A percentile compares a stretch with the other conserved stretches of the same genome.
Conservation (phyloP, 331 rosid species). For the Rosa hybrid region DNA sequence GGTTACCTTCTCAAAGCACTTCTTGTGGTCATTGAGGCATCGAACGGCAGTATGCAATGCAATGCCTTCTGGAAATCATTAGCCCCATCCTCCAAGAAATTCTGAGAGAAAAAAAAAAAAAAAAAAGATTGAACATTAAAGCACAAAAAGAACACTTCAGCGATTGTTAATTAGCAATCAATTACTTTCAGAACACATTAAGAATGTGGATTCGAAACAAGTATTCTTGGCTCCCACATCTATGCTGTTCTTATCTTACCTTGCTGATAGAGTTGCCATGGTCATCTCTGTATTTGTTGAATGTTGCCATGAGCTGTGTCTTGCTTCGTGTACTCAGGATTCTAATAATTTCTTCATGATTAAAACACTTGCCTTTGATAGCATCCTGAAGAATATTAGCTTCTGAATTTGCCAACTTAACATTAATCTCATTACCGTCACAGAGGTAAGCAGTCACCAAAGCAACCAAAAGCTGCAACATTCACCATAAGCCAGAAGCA, state of each 20-base stretch:
- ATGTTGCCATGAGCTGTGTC: conserved; percentile 66
- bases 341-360: conserved; percentile 60
- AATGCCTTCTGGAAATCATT: conserved; percentile 56
- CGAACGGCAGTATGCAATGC: conserved; percentile 54
- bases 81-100: conserved; percentile 45
- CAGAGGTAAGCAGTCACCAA: conserved; percentile 73
- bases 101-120: conserved; percentile 26
- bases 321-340: conserved; percentile 76
- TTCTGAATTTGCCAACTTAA: conserved; percentile 55
- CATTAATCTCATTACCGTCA: conserved; percentile 59
- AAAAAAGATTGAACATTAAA: not conserved
- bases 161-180: not conserved
- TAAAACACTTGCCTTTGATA: conserved; percentile 46
- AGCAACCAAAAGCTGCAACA: conserved; percentile 68
- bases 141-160: not conserved
- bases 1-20: conserved; percentile 73
- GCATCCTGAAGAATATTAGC: conserved; percentile 65
- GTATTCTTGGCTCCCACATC: too few species aligned
- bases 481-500: conserved; percentile 2
- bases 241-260: conserved; percentile 33
- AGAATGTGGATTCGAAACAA: too few species aligned
- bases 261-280: conserved; percentile 64
- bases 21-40: conserved; percentile 60
- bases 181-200: not conserved
- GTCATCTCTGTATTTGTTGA: conserved; percentile 71